Base-by-base conservation (phyloP, 768 basidiomycete genomes). In the Mycena galericulata region DNA sequence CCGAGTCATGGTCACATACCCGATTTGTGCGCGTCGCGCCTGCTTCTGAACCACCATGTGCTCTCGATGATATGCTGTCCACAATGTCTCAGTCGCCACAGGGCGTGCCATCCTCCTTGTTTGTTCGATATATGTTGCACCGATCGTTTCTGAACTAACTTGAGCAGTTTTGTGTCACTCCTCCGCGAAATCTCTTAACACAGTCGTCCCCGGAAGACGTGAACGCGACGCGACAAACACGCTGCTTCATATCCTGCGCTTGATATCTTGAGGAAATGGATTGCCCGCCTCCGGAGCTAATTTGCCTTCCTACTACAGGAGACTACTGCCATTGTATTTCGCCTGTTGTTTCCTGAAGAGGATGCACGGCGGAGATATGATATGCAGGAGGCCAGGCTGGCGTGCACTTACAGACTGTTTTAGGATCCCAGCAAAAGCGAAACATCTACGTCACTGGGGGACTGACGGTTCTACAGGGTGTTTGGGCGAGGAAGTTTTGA, bases 301-400 rank as follows among this genome's bases (percentile, higher is more conserved):
- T 88, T 84, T 73, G 74, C 78, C 15, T 86, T 88, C 17, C 77
- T 91, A 24, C 86, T 87, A 0, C 74, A 75, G 0, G 84, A 86
- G 5, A 90, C 88, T 0, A 88, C 90, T 11, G 81, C 84, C 17
- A 84, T 85, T 7, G 78, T 94, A 32, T 90, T 97, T 73, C 87
- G 89, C 9, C 78, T 96, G 6, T 80, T 97, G n/a, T 97, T 96
- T 74, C 95, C 96, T 0, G 90, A 96, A 67, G 89, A 94, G 63
- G 94, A 96, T 67, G 73, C 81, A 1, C 78, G 85, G 18, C 84
- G 96, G 26, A 88, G 89, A 76, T 97, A 91, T 72, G 88, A 89
- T 36, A 82, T 96, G 74, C 88, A 92, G 75, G 94, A 96, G 80
- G 79, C 82, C 17, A 84, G 79, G 36, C 83, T 97, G 22, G 84